A percentile compares a stretch with the other conserved stretches of the same genome.
Evolutionary conservation across 257 asterid species (phyloP).

Genomic region (Lavandula angustifolia): DNA sequence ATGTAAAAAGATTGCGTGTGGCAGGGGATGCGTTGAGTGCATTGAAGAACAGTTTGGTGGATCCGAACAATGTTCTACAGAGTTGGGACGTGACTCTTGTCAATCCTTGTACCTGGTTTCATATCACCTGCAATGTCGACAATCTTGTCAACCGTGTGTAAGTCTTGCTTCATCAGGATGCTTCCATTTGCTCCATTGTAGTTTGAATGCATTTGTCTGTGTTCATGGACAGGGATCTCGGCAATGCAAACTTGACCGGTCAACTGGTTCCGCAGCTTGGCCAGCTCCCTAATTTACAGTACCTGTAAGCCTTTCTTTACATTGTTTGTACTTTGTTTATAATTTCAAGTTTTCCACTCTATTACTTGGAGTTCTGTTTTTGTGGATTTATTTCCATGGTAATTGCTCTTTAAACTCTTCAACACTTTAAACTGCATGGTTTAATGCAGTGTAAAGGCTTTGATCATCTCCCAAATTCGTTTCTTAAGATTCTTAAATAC

Average conservation of each 20-base stretch:
- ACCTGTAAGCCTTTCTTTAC: constrained; percentile 75
- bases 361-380: background rate
- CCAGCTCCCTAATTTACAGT: constrained; percentile 67
- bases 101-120: constrained; percentile 99
- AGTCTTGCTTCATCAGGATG: constrained; percentile 35
- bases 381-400: no score
- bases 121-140: constrained; percentile 82
- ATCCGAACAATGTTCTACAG: constrained; percentile 90
- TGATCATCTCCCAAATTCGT: background rate
- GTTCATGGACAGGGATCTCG: constrained; percentile 74
- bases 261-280: constrained; percentile 91
- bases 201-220: constrained; percentile 22
- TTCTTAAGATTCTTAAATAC: background rate
- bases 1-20: constrained; percentile 24
- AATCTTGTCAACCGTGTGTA: constrained; percentile 92
- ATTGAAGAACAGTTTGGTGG: constrained; percentile 68
- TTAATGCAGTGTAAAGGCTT: background rate
- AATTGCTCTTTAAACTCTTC: background rate
- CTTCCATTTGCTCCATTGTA: constrained; percentile 6
- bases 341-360: no score
- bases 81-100: constrained; percentile 98
- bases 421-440: background rate
- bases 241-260: constrained; percentile 94
- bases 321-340: no score
- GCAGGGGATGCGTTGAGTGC: constrained; percentile 96